Percentiles rank a stretch among this genome's conserved stretches.
Evolutionary conservation across 495 filamentous ascomycete species (phyloP).

Genomic region (Neurospora sp.): DNA sequence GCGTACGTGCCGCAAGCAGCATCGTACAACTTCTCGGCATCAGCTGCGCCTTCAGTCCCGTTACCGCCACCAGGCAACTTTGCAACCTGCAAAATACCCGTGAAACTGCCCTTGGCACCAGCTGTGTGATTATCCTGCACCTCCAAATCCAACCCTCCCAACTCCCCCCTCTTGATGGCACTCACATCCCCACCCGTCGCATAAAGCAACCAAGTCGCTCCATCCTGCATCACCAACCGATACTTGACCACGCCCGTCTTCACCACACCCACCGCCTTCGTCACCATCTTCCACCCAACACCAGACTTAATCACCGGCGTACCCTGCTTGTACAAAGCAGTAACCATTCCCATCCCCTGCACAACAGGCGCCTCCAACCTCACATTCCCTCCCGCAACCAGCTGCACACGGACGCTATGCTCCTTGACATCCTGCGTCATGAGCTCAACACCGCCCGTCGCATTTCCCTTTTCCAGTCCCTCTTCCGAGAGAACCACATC

Average conservation of each 20-base stretch:
- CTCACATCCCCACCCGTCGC: slow-evolving; percentile 32
- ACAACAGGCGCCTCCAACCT: slow-evolving; percentile 69
- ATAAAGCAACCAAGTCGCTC: slow-evolving; percentile 72
- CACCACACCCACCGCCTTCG: slow-evolving; percentile 44
- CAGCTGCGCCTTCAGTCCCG: neutral
- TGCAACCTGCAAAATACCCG: slow-evolving; percentile 70
- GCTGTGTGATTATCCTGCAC: slow-evolving; percentile 37
- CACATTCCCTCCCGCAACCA: slow-evolving; percentile 44
- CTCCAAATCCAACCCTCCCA: slow-evolving; percentile 26
- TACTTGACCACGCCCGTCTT: slow-evolving; percentile 69
- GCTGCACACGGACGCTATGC: slow-evolving; percentile 64
- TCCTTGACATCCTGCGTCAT: slow-evolving; percentile 52
- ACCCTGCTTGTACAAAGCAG: slow-evolving; percentile 60
- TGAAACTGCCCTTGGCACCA: slow-evolving; percentile 35
- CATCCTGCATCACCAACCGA: slow-evolving; percentile 59
- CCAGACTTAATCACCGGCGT: slow-evolving; percentile 65
- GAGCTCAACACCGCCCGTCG: slow-evolving; percentile 23
- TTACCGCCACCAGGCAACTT: slow-evolving; percentile 51
- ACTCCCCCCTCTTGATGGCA: neutral
- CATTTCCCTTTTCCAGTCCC: slow-evolving; percentile 53
- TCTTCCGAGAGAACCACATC: slow-evolving; percentile 67
- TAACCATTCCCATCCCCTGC: slow-evolving; percentile 85
- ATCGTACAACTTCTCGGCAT: slow-evolving; percentile 57
- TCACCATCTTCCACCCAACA: slow-evolving; percentile 61
- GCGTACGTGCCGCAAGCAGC: slow-evolving; percentile 66